phyloP scores from a whole-genome alignment of 2,329 filamentous ascomycete genomes.

The Acrocalymma vagum region DNA sequence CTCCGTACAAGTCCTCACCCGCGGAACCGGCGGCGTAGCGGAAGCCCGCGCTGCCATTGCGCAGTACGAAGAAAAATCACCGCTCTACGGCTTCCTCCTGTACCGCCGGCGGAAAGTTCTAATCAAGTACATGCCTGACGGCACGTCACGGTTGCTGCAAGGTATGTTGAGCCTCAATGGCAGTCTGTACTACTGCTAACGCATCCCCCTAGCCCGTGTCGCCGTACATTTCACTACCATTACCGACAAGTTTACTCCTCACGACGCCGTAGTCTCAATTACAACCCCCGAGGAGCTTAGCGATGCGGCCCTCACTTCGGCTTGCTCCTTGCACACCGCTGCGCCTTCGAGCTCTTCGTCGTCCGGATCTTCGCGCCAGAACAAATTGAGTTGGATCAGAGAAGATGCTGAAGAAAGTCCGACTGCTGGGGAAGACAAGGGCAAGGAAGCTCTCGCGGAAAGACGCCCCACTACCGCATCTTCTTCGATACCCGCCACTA shows the following conservation, averaged over 20 bases:
- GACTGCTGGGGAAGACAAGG: slow-evolving; percentile 25
- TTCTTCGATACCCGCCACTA: slow-evolving; percentile 31
- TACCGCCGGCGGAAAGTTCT: slow-evolving; percentile 91
- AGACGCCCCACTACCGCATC: slow-evolving; percentile 31
- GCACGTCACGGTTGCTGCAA: slow-evolving; percentile 89
- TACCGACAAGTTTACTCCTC: slow-evolving; percentile 76
- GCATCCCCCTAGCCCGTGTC: slow-evolving; percentile 73
- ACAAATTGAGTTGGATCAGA: slow-evolving; percentile 88
- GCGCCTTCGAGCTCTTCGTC: slow-evolving; percentile 87
- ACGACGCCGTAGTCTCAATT: slow-evolving; percentile 86
- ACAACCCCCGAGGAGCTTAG: slow-evolving; percentile 78
- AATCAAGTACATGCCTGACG: slow-evolving; percentile 91
- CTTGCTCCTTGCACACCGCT: slow-evolving; percentile 88
- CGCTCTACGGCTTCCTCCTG: slow-evolving; percentile 89
- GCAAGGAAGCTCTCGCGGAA: too few species aligned
- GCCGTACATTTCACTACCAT: slow-evolving; percentile 73
- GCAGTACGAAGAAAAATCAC: slow-evolving; percentile 82
- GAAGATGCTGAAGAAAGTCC: slow-evolving; percentile 85
- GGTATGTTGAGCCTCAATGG: slow-evolving; percentile 63
- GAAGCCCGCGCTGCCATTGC: slow-evolving; percentile 83
- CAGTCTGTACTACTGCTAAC: slow-evolving; percentile 24
- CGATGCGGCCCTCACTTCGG: slow-evolving; percentile 86
- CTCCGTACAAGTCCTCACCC: slow-evolving; percentile 79
- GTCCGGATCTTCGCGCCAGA: slow-evolving; percentile 77
- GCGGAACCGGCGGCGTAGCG: slow-evolving; percentile 81